Base-by-base conservation (phyloP, 257 asterid genomes). In the Solanum chaucha region DNA sequence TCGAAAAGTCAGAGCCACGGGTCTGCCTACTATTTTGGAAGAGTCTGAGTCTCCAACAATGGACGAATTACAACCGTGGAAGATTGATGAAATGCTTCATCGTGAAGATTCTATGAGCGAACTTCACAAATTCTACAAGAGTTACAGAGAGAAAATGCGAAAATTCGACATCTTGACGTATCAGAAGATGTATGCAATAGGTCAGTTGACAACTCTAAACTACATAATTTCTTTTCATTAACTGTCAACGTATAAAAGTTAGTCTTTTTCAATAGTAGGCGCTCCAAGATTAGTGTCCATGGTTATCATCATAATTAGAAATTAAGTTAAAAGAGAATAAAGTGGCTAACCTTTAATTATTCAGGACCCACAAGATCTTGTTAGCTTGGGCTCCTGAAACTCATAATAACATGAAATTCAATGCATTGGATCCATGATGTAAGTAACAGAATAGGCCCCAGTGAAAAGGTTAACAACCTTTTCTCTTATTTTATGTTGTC, bases 161-260 rank as follows among this genome's bases (percentile, higher is more conserved):
- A 96, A 96, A 90, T 93, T 97, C 5, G 99, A 97, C 64, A 94
- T 97, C 92, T 92, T 97, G 88, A 97, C 93, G 72, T 96, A 97
- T 96, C 99, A 97, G 93, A 97, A 97, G 96, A 96, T 97, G 98
- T 96, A 96, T 87, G 98, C 99, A 80, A 95, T 94, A 91, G 99
- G 99, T 97, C 83, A 92, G 98, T 93, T 93, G 36, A 82, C 85
- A 48, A 48, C 68, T 80, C 19, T 46, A 46, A 8, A 48, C 28
- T 80, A 80, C 41, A 0, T 17, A 28, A 48, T 17, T 28, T 24
- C 1, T 48, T 48, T 81, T 48, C 55, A 48, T 48, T 0, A 9
- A 4, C 0, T 44, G 67, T 80, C 38, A 8, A 14, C 11, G 20
- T 5, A 80, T 80, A 46, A 46, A 46, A 3, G 85, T 15, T 48